Percentiles rank a stretch among this genome's conserved stretches.
Conservation (phyloP, 352 stramenopile genomes). For the Blastocystis sp. region DNA sequence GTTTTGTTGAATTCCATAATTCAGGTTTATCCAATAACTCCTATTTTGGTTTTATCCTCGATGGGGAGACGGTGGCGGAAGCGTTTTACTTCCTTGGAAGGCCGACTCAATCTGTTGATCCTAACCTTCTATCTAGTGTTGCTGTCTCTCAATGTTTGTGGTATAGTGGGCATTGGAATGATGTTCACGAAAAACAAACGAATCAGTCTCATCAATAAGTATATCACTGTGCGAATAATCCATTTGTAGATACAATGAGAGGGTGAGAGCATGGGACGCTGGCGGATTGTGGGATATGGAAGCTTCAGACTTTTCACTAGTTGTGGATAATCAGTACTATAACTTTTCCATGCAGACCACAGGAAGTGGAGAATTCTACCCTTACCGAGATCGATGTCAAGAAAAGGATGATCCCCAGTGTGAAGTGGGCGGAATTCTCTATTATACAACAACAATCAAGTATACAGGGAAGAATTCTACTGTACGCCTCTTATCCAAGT, state of each 20-base stretch:
- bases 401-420: conserved; percentile 4
- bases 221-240: background rate
- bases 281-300: background rate
- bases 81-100: no score
- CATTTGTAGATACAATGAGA: conserved; percentile 18
- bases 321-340: background rate
- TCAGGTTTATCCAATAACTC: no score
- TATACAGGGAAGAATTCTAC: background rate
- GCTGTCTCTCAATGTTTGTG: background rate
- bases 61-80: no score
- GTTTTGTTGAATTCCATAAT: no score
- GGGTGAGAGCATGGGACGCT: background rate
- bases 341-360: background rate
- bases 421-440: background rate
- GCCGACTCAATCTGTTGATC: background rate
- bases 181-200: conserved; percentile 32
- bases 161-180: conserved; percentile 47
- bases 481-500: background rate
- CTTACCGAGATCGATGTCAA: conserved; percentile 16
- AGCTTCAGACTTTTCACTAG: background rate
- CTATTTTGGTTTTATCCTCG: no score
- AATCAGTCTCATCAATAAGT: background rate
- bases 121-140: background rate
- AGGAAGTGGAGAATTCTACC: conserved; percentile 29
- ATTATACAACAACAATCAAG: background rate